phyloP scores from a whole-genome alignment of 148 eudicot genomes.

The Nepenthes gracilis region DNA sequence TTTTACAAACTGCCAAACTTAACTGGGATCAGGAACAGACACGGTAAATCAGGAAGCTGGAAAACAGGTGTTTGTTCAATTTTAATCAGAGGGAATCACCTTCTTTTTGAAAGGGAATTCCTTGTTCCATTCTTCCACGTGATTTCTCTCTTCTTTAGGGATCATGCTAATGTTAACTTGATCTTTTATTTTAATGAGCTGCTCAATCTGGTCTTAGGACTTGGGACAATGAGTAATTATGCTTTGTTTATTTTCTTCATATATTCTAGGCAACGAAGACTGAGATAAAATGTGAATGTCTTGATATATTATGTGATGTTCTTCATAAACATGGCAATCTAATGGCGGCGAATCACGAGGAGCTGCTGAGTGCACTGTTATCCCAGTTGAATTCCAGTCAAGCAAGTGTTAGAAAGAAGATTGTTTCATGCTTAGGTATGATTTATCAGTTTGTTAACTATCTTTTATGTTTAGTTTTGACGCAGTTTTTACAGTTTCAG shows the following conservation, averaged over 20 bases:
- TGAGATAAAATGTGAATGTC: slow-evolving; percentile 91
- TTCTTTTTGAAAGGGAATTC: too few species aligned
- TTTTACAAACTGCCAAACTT: too few species aligned
- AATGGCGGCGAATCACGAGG: slow-evolving; percentile 76
- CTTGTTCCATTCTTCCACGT: too few species aligned
- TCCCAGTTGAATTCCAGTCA: slow-evolving; percentile 85
- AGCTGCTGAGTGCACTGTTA: slow-evolving; percentile 60
- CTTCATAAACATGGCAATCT: slow-evolving; percentile 87
- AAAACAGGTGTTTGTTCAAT: too few species aligned
- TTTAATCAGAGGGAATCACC: too few species aligned
- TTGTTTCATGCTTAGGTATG: slow-evolving; percentile 92
- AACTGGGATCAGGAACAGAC: too few species aligned
- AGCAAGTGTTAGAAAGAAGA: slow-evolving; percentile 91
- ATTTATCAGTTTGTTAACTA: not conserved
- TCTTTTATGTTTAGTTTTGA: not conserved
- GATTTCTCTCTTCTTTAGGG: too few species aligned
- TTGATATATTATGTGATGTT: slow-evolving; percentile 79
- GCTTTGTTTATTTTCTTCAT: not conserved
- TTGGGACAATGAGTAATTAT: not conserved
- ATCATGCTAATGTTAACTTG: too few species aligned
- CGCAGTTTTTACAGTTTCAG: too few species aligned
- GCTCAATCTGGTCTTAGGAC: too few species aligned
- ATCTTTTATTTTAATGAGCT: too few species aligned
- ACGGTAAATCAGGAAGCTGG: too few species aligned
- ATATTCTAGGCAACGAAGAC: slow-evolving; percentile 51